Evolutionary conservation across 331 rosid genomes (phyloP).

Genomic region (Malus hybrid): DNA sequence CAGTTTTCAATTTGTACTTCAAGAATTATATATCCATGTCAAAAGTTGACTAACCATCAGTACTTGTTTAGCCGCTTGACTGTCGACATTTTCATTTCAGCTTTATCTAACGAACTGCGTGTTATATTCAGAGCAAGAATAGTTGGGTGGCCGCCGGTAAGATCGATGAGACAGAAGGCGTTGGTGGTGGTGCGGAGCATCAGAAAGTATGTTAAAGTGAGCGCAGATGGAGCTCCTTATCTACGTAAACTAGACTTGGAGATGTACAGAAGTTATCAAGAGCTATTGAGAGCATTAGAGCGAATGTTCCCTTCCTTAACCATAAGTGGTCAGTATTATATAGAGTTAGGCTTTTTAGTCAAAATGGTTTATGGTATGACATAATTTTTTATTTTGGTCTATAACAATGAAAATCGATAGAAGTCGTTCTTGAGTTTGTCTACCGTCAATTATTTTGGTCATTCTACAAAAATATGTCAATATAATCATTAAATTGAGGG

Average conservation of each 20-base stretch:
- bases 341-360: neutral
- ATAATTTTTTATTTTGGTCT: no score
- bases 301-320: constrained; percentile 15
- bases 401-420: no score
- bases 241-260: constrained; percentile 22
- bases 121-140: constrained; percentile 2
- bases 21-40: neutral
- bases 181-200: neutral
- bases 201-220: constrained; percentile 22
- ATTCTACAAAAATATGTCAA: no score
- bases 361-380: no score
- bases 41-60: neutral
- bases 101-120: neutral
- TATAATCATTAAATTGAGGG: no score
- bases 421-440: no score
- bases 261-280: constrained; percentile 7
- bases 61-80: neutral
- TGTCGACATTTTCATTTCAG: neutral
- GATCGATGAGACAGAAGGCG: constrained; percentile 16
- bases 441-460: no score
- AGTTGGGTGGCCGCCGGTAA: constrained; percentile 33
- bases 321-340: constrained; percentile 3
- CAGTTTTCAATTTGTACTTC: neutral
- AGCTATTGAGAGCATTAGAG: constrained; percentile 15
- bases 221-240: constrained; percentile 25